A percentile compares a stretch with the other conserved stretches of the same genome.
Evolutionary conservation across 2,329 filamentous ascomycete species (phyloP).

Genomic region (Colletotrichum lindemuthianum): DNA sequence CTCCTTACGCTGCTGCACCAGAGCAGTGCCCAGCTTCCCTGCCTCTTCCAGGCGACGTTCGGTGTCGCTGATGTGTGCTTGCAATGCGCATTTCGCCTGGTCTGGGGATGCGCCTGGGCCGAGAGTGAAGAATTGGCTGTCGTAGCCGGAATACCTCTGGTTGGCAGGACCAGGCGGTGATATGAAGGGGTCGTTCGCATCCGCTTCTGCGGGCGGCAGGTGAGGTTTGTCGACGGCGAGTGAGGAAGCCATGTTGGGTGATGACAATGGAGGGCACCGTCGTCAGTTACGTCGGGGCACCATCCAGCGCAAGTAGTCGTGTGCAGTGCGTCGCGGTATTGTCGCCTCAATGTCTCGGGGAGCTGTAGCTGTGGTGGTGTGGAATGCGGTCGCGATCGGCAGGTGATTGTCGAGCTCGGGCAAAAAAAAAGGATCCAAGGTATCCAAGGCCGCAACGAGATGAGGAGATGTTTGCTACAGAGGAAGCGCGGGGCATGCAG

Average conservation of each 20-base stretch:
- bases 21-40: constrained; percentile 85
- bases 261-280: constrained; percentile 30
- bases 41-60: constrained; percentile 92
- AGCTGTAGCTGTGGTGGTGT: constrained; percentile 11
- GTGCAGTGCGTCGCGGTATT: background rate
- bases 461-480: constrained; percentile 15
- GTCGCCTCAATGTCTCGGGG: constrained; percentile 7
- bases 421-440: background rate
- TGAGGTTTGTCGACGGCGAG: constrained; percentile 54
- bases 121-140: constrained; percentile 80
- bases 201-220: constrained; percentile 49
- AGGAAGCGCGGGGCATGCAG: constrained; percentile 30
- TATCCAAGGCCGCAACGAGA: background rate
- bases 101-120: constrained; percentile 82
- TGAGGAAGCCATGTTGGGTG: constrained; percentile 54
- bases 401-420: constrained; percentile 10
- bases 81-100: constrained; percentile 87
- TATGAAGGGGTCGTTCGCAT: constrained; percentile 67
- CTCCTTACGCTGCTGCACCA: constrained; percentile 88
- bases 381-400: constrained; percentile 13
- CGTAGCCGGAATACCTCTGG: constrained; percentile 85
- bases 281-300: constrained; percentile 31
- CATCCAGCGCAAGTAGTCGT: constrained; percentile 30
- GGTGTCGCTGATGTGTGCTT: constrained; percentile 92
- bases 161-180: constrained; percentile 56